Conservation (phyloP, 176 grass and related monocot species). For the Tillandsia fasciculata region DNA sequence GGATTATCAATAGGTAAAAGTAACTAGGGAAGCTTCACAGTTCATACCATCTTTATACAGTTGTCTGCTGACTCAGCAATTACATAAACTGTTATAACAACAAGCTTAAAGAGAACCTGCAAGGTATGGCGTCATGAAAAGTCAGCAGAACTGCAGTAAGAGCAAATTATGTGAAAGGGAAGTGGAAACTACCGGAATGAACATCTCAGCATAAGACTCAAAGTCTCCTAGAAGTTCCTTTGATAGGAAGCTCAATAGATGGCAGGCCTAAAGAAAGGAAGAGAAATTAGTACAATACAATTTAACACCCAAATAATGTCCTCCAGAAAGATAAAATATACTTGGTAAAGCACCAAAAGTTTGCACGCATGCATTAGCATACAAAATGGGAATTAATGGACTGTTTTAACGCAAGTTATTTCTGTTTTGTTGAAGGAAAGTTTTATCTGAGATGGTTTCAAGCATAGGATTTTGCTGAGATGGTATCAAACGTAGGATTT, state of each 20-base stretch:
- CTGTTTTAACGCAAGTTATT: no score
- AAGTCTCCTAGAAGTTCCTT: conserved; percentile 64
- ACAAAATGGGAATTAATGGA: not conserved
- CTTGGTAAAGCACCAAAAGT: not conserved
- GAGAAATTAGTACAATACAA: not conserved
- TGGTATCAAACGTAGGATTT: no score
- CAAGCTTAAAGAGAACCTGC: conserved; percentile 81
- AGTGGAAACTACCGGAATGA: conserved; percentile 57
- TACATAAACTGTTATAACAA: conserved; percentile 79
- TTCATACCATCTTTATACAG: conserved; percentile 81
- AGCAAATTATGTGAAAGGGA: not conserved
- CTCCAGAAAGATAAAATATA: not conserved
- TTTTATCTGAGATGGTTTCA: no score
- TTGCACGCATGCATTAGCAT: not conserved
- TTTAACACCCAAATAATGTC: conserved; percentile 1
- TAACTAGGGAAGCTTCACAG: conserved; percentile 4
- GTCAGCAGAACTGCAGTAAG: not conserved
- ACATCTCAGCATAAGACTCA: conserved; percentile 67
- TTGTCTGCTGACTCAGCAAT: conserved; percentile 80
- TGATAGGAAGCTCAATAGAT: conserved; percentile 66
- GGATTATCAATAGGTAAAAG: conserved; percentile 17
- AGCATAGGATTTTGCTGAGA: no score
- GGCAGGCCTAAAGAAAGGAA: conserved; percentile 50
- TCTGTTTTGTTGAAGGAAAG: no score
- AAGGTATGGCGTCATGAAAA: conserved; percentile 17